Base-by-base conservation (phyloP, 345 rosid genomes). In the Moringa oleifera region DNA sequence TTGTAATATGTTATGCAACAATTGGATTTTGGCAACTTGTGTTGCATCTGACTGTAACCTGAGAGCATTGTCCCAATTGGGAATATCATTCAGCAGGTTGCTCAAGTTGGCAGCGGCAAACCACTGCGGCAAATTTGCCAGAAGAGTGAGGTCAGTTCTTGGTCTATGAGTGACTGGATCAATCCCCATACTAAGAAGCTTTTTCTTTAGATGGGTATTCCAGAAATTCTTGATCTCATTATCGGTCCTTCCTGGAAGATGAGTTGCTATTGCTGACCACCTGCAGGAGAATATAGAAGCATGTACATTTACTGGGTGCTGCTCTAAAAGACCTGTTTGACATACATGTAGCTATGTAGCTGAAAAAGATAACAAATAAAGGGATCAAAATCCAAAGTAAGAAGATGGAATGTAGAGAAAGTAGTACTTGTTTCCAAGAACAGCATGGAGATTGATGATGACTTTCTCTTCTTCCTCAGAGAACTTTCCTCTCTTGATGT, bases 171-270 rank as follows among this genome's bases (percentile, higher is more conserved):
- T 84, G 58, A 88, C 81, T 1, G 96, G 96, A 50, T 88, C 96
- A 7, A 88, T 77, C 15, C 92, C 96, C 92, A 84, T 86, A 51
- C 77, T 84, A 18, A 88, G 74, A 75, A 88, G 86, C 81, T 85
- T 88, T 61, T 85, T 88, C 86, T 79, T 88, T 41, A 88, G 70
- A 72, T 88, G 92, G 1, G 96, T 88, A 61, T 88, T 88, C 96
- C 95, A 88, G 50, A 81, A 80, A 63, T 88, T 88, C 73, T 88
- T 88, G 63, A 88, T 85, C 68, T 85, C 91, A 18, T 88, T 88
- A 46, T 88, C 91, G 0, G 95, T 88, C 51, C 91, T 72, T 16
- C 96, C 92, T 0, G 92, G 90, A 41, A 88, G 85, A 67, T 79
- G 80, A 6, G 80, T 77, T 36, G 96, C 96, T 58, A 88, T 88